A percentile compares a stretch with the other conserved stretches of the same genome.
phyloP scores from a whole-genome alignment of 352 stramenopile species.

The Globisporangium orthogonon region DNA sequence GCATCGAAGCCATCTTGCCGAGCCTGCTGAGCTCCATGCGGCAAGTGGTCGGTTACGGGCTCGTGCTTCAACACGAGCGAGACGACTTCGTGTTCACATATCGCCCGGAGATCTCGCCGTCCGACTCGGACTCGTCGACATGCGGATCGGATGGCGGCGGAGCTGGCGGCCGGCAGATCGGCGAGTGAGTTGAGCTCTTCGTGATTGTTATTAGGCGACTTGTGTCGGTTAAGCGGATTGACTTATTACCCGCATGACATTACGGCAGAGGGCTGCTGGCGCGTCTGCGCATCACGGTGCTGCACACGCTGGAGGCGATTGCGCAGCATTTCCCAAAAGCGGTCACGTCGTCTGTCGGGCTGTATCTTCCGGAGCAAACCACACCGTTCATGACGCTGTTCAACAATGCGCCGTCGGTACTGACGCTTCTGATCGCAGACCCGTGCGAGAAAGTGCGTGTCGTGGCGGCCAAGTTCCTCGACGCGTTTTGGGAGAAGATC shows the following conservation, averaged over 20 bases:
- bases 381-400: constrained; percentile 82
- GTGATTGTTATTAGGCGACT: no score
- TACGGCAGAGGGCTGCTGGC: constrained; percentile 49
- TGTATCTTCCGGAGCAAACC: constrained; percentile 79
- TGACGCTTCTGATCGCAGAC: constrained; percentile 73
- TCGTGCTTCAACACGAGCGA: constrained; percentile 41
- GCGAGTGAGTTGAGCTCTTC: constrained; percentile 34
- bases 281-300: constrained; percentile 62
- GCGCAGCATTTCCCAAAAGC: constrained; percentile 55
- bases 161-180: constrained; percentile 17
- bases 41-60: constrained; percentile 65
- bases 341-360: constrained; percentile 70
- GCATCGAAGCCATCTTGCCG: constrained; percentile 49
- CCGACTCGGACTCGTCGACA: constrained; percentile 70
- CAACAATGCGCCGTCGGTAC: constrained; percentile 61
- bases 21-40: constrained; percentile 73
- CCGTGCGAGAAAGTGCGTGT: constrained; percentile 71
- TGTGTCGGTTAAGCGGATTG: neutral
- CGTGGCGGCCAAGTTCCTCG: constrained; percentile 69
- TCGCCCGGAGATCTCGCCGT: constrained; percentile 48
- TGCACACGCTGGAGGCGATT: constrained; percentile 68
- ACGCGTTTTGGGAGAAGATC: constrained; percentile 80
- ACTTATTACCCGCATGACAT: neutral
- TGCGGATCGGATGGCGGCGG: constrained; percentile 54
- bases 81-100: constrained; percentile 51